These are phyloP conservation scores for Posidonia oceanica DNA, from an alignment of 116 monocot genomes.

Conservation along the genomic window DNA sequence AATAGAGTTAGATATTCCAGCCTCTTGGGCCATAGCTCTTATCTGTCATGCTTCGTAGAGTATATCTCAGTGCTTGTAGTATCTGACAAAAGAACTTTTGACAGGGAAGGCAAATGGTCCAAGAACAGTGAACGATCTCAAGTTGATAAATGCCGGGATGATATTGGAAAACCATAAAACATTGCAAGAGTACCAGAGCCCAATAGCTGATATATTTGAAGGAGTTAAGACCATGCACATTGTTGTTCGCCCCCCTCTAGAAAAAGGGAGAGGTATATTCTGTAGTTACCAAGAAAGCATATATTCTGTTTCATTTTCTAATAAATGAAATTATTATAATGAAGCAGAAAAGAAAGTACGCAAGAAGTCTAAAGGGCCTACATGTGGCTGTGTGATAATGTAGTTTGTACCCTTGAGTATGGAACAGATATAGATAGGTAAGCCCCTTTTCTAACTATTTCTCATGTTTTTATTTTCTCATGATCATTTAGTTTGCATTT, in stretches of 20 bases:
- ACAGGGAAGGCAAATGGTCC: conserved; percentile 9
- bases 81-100: too few species aligned
- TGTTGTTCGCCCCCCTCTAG: conserved; percentile 14
- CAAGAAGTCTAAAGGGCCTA: conserved; percentile 6
- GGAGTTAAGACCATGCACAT: conserved; percentile 31
- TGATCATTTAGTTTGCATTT: background rate
- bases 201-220: conserved; percentile 10
- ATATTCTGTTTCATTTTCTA: background rate
- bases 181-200: conserved; percentile 17
- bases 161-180: conserved; percentile 31
- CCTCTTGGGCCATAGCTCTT: too few species aligned
- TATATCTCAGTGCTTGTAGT: too few species aligned
- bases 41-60: too few species aligned
- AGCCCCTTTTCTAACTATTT: background rate
- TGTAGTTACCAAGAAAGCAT: too few species aligned
- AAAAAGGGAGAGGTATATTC: conserved; percentile 7
- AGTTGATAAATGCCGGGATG: conserved; percentile 27
- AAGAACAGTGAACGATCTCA: conserved; percentile 22
- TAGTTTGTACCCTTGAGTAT: background rate
- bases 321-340: background rate
- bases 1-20: too few species aligned
- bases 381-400: conserved; percentile 18
- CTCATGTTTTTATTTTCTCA: background rate
- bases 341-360: conserved; percentile 13
- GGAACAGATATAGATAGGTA: background rate